These are phyloP conservation scores for Teunomyces lycoperdinae DNA, from an alignment of 805 yeast species.

Conservation along the genomic window DNA sequence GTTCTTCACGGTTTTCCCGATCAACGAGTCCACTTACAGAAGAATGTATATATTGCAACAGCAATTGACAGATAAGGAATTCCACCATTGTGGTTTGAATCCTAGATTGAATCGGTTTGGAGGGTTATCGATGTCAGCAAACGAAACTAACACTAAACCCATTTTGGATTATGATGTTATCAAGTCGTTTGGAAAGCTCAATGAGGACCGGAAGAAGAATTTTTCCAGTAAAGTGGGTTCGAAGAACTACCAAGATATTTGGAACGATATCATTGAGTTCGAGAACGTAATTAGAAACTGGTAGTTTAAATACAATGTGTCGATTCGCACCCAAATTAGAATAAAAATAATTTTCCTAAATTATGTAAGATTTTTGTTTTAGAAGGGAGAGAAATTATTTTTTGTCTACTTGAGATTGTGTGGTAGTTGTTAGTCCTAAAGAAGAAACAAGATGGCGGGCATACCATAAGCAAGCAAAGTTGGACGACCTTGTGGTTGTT, in stretches of 20 bases:
- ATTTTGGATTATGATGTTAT: slow-evolving; percentile 63
- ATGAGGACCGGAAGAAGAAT: slow-evolving; percentile 53
- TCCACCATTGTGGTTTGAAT: slow-evolving; percentile 74
- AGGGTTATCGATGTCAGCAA: slow-evolving; percentile 34
- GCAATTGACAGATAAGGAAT: slow-evolving; percentile 76
- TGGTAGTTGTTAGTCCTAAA: neutral
- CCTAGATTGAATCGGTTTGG: slow-evolving; percentile 64
- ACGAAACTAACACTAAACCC: slow-evolving; percentile 51
- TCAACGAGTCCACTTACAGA: slow-evolving; percentile 73
- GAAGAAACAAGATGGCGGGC: neutral
- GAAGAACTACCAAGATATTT: slow-evolving; percentile 56
- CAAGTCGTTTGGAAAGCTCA: slow-evolving; percentile 50
- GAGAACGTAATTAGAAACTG: slow-evolving; percentile 39
- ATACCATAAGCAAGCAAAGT: neutral
- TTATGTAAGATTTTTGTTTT: neutral
- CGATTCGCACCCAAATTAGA: neutral
- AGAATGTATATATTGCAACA: slow-evolving; percentile 83
- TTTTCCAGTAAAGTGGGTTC: slow-evolving; percentile 56
- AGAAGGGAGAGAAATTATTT: neutral
- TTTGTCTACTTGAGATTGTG: neutral
- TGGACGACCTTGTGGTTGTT: neutral
- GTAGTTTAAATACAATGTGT: slow-evolving; percentile 8
- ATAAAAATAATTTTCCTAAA: neutral
- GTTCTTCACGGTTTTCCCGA: slow-evolving; percentile 67
- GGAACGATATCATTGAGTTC: slow-evolving; percentile 63